A percentile compares a stretch with the other conserved stretches of the same genome.
Evolutionary conservation across 306 rosid species (phyloP).

Genomic region (Trichosanthes cucumerina): DNA sequence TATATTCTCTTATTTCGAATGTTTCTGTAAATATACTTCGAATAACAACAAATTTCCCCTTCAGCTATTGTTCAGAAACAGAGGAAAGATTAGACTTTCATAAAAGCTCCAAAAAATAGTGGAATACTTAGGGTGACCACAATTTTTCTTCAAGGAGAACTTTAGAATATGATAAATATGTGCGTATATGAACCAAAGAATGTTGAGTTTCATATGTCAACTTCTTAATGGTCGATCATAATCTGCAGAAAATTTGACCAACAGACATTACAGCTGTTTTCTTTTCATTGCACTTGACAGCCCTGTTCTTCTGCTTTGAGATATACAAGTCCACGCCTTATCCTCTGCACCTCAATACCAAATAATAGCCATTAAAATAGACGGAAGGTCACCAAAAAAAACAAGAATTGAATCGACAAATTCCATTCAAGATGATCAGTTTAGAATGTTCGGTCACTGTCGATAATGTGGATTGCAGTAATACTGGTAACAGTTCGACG

Average conservation of each 20-base stretch:
- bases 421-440: background rate
- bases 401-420: background rate
- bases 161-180: background rate
- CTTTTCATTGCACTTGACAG: slow-evolving; percentile 57
- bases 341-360: slow-evolving; percentile 42
- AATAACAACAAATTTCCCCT: background rate
- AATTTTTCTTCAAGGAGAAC: background rate
- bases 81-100: background rate
- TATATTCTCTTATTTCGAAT: background rate
- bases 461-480: background rate
- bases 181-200: slow-evolving; percentile 47
- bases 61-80: background rate
- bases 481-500: background rate
- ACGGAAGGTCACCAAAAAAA: background rate
- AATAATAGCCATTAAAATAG: background rate
- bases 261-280: slow-evolving; percentile 3
- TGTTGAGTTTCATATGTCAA: slow-evolving; percentile 35
- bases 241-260: background rate
- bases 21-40: background rate
- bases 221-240: slow-evolving; percentile 13
- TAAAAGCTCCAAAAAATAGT: background rate
- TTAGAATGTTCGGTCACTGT: background rate
- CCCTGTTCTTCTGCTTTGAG: slow-evolving; percentile 58
- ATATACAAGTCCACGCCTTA: slow-evolving; percentile 55
- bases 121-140: background rate